phyloP scores from a whole-genome alignment of 2,329 filamentous ascomycete genomes.

The Penicillium sumatraense region DNA sequence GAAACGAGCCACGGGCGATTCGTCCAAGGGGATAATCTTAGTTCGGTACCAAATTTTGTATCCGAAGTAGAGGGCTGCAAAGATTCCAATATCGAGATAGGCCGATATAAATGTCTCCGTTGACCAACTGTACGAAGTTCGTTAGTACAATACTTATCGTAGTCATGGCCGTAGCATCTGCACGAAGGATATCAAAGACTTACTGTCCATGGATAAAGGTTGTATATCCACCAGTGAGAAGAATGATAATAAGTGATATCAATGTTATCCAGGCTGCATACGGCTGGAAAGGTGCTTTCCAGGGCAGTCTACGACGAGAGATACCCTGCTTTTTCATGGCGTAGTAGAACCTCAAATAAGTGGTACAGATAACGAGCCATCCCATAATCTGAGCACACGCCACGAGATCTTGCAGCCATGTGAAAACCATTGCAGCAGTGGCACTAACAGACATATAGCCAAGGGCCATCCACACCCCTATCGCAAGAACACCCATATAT shows the following conservation, averaged over 20 bases:
- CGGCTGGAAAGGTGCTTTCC: conserved; percentile 55
- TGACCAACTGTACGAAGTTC: conserved; percentile 11
- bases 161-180: neutral
- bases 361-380: conserved; percentile 63
- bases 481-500: conserved; percentile 56
- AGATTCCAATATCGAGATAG: conserved; percentile 64
- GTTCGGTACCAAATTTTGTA: conserved; percentile 42
- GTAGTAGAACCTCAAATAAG: conserved; percentile 58
- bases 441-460: conserved; percentile 66
- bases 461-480: conserved; percentile 61
- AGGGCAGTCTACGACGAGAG: conserved; percentile 45
- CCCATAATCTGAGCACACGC: conserved; percentile 44
- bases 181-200: neutral
- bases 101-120: conserved; percentile 66
- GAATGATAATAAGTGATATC: conserved; percentile 61
- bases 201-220: conserved; percentile 24
- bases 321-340: conserved; percentile 44
- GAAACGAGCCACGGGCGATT: conserved; percentile 20
- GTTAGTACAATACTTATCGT: neutral
- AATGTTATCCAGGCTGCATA: conserved; percentile 65
- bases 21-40: conserved; percentile 32
- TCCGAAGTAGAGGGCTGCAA: conserved; percentile 54
- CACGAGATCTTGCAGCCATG: conserved; percentile 68
- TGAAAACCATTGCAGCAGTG: conserved; percentile 61
- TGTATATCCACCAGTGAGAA: conserved; percentile 70